Percentiles rank a stretch among this genome's conserved stretches.
Conservation (phyloP, 495 filamentous ascomycete genomes). For the Chaetomium fimeti region DNA sequence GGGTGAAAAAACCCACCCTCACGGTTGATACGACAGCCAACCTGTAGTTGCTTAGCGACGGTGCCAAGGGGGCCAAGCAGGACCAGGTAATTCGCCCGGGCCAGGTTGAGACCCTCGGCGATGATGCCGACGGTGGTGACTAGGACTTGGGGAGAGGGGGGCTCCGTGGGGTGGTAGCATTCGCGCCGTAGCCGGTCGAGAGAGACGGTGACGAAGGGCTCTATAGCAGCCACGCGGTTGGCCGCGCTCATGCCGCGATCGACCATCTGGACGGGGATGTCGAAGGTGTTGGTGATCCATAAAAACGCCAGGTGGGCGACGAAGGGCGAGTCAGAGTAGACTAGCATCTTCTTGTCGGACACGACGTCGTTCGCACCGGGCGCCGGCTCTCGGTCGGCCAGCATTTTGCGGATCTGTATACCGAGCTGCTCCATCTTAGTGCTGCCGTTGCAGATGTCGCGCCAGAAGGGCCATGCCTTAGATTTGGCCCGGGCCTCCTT, state of each 20-base stretch:
- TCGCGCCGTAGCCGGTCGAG: conserved; percentile 10
- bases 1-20: conserved; percentile 12
- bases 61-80: conserved; percentile 14
- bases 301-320: conserved; percentile 14
- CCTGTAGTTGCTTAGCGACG: conserved; percentile 9
- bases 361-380: conserved; percentile 4
- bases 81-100: conserved; percentile 10
- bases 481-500: conserved; percentile 5
- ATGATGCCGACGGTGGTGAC: conserved; percentile 13
- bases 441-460: conserved; percentile 7
- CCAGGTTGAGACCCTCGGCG: conserved; percentile 14
- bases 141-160: conserved; percentile 3
- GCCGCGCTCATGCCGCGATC: conserved; percentile 12
- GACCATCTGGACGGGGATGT: conserved; percentile 11
- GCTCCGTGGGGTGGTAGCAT: conserved; percentile 4
- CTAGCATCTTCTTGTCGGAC: conserved; percentile 11
- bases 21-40: conserved; percentile 13
- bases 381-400: conserved; percentile 10
- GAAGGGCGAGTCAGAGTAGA: conserved; percentile 9
- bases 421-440: conserved; percentile 8
- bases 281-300: conserved; percentile 11
- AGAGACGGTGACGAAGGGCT: conserved; percentile 12
- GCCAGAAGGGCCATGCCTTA: conserved; percentile 8
- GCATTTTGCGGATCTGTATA: conserved; percentile 10
- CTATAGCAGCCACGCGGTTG: conserved; percentile 9